A percentile compares a stretch with the other conserved stretches of the same genome.
phyloP scores from a whole-genome alignment of 805 yeast species.

The Lipomyces orientalis region DNA sequence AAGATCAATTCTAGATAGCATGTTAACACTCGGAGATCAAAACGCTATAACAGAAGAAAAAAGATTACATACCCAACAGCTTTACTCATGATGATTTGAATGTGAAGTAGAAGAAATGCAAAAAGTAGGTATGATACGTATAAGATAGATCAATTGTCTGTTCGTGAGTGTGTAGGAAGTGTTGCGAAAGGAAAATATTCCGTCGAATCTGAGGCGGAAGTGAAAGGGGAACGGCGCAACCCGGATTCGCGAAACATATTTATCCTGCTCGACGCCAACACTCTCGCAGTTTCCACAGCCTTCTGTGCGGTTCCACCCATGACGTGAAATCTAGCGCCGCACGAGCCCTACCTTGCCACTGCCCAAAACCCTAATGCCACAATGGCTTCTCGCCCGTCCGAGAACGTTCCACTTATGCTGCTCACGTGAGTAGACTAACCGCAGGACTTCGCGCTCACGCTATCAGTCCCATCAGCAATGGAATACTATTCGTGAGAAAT shows the following conservation, averaged over 20 bases:
- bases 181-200: constrained; percentile 2
- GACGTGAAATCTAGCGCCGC: constrained; percentile 3
- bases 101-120: constrained; percentile 12
- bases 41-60: background rate
- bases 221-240: background rate
- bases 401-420: background rate
- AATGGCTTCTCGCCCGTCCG: background rate
- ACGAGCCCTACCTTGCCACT: background rate
- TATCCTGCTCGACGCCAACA: constrained; percentile 9
- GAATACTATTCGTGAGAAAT: too few species aligned
- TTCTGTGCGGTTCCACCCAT: constrained; percentile 30
- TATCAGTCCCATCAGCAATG: too few species aligned
- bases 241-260: constrained; percentile 18
- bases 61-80: constrained; percentile 49
- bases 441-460: too few species aligned
- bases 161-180: constrained; percentile 1
- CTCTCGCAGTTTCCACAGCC: constrained; percentile 25
- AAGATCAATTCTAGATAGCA: constrained; percentile 74
- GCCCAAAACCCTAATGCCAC: constrained; percentile 15
- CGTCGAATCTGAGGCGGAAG: constrained; percentile 2
- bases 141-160: constrained; percentile 7
- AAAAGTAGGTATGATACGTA: background rate
- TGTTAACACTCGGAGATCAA: constrained; percentile 15
- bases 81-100: constrained; percentile 52
- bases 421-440: background rate